Evolutionary conservation across 2,329 filamentous ascomycete genomes (phyloP).

Genomic region (Scedosporium boydii): DNA sequence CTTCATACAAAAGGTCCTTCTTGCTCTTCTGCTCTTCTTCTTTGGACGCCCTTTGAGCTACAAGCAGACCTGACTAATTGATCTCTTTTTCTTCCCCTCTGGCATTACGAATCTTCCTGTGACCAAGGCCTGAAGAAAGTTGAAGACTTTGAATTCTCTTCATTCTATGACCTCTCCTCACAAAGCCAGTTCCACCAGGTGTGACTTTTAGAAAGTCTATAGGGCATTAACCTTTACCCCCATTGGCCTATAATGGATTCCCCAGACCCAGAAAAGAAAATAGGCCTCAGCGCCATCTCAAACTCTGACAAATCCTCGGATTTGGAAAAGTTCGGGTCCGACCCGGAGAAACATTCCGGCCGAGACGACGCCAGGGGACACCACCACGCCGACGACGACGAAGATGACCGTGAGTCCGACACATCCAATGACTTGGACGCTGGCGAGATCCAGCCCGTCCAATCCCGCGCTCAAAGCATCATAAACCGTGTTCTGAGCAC

Average conservation of each 20-base stretch:
- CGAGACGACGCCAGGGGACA: neutral
- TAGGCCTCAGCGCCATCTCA: neutral
- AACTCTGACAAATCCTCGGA: neutral
- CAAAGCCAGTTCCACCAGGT: no score
- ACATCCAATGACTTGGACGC: neutral
- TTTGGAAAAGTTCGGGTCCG: neutral
- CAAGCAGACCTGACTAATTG: neutral
- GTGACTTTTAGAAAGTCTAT: neutral
- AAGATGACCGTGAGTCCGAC: neutral
- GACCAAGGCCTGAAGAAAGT: neutral
- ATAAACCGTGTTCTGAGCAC: constrained; percentile 29
- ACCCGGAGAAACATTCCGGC: constrained; percentile 4
- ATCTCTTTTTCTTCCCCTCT: neutral
- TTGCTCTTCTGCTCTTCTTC: neutral
- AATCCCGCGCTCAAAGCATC: constrained; percentile 12
- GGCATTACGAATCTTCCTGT: neutral
- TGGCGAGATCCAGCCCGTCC: constrained; percentile 5
- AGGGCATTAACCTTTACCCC: neutral
- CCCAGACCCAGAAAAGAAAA: neutral
- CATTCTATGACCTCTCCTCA: no score
- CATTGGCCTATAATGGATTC: neutral
- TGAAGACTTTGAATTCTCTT: neutral
- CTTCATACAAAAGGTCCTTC: neutral
- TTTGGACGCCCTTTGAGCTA: neutral
- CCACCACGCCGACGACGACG: neutral